Percentiles rank a stretch among this genome's conserved stretches.
Conservation (phyloP, 2,329 filamentous ascomycete genomes). For the Coleophoma cylindrospora region DNA sequence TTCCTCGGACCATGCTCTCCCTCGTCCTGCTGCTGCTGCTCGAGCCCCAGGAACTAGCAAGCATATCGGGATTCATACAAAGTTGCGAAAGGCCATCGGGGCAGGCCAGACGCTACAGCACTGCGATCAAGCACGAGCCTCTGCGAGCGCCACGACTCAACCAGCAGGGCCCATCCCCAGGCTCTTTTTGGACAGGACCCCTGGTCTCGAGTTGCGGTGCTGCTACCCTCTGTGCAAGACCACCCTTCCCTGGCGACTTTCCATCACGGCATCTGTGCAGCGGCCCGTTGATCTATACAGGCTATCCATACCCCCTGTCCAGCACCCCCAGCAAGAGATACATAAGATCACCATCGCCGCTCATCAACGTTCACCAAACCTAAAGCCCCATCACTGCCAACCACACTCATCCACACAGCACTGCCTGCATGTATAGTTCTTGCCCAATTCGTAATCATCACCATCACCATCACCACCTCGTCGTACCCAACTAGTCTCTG, state of each 20-base stretch:
- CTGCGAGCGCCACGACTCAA: not conserved
- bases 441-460: too few species aligned
- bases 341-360: conserved; percentile 7
- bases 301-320: conserved; percentile 4
- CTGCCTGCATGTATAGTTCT: too few species aligned
- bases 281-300: conserved; percentile 13
- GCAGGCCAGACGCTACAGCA: not conserved
- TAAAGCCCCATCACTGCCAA: not conserved
- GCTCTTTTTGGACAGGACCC: not conserved
- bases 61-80: too few species aligned
- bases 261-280: conserved; percentile 13
- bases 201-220: not conserved
- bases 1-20: not conserved
- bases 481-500: too few species aligned
- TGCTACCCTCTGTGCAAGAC: not conserved
- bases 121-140: not conserved
- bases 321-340: conserved; percentile 6
- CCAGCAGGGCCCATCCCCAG: not conserved
- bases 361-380: conserved; percentile 1
- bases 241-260: conserved; percentile 3
- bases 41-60: too few species aligned
- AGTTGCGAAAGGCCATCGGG: not conserved
- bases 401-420: not conserved
- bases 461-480: too few species aligned
- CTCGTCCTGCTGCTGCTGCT: not conserved